Conservation (phyloP, 768 basidiomycete genomes). For the Wakefieldia striispora region DNA sequence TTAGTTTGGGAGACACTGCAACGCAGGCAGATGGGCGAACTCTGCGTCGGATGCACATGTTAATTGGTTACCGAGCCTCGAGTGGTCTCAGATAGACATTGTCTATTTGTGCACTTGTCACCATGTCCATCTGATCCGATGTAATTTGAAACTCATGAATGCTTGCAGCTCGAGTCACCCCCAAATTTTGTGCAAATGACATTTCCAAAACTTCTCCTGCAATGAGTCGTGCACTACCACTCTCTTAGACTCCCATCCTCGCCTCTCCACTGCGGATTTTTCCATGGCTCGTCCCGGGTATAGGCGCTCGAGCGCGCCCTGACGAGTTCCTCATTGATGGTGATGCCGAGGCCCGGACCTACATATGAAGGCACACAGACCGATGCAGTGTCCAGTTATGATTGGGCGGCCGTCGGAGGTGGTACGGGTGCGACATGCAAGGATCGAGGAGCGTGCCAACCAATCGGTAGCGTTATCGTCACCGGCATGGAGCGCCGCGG, state of each 20-base stretch:
- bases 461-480: too few relatives aligned
- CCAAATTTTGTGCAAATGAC: too few relatives aligned
- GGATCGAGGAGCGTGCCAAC: background rate
- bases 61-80: background rate
- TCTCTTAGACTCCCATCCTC: constrained; percentile 53
- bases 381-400: constrained; percentile 5
- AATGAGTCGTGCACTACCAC: constrained; percentile 36
- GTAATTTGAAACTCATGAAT: too few relatives aligned
- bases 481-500: background rate
- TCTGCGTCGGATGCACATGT: background rate
- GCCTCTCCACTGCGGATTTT: constrained; percentile 49
- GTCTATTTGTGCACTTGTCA: background rate
- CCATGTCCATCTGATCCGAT: too few relatives aligned
- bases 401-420: constrained; percentile 1
- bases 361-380: background rate
- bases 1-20: background rate
- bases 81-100: background rate
- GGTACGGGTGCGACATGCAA: background rate
- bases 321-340: constrained; percentile 59
- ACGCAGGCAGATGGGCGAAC: background rate
- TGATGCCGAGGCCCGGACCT: constrained; percentile 61
- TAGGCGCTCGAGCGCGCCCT: constrained; percentile 23
- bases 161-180: too few relatives aligned
- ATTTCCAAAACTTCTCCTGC: background rate
- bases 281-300: constrained; percentile 15